Evolutionary conservation across 441 rosid genomes (phyloP).

Genomic region (Melastoma candidum): DNA sequence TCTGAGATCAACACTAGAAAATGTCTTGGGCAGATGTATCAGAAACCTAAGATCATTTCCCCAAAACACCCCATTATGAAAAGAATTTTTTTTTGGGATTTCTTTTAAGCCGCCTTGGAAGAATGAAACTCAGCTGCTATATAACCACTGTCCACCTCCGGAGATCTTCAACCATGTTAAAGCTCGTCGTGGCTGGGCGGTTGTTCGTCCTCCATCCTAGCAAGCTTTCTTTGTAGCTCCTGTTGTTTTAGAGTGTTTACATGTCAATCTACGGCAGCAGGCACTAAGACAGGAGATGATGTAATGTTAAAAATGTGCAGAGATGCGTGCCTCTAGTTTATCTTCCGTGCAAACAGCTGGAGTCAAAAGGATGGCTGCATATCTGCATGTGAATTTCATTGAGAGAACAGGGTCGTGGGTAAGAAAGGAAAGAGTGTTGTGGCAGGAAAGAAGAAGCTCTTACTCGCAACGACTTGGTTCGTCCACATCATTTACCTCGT

Average conservation of each 20-base stretch:
- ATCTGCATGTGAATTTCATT: conserved; percentile 27
- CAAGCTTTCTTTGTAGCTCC: conserved; percentile 73
- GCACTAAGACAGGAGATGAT: background rate
- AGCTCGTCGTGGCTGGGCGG: conserved; percentile 69
- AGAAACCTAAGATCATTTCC: too few relatives aligned
- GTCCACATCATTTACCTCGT: conserved; percentile 75
- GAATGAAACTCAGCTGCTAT: too few relatives aligned
- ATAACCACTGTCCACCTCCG: too few relatives aligned
- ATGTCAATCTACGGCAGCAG: too few relatives aligned
- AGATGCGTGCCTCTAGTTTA: conserved; percentile 49
- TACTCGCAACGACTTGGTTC: conserved; percentile 99
- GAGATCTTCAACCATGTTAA: conserved; percentile 10
- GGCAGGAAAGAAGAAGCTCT: conserved; percentile 15
- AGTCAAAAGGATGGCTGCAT: conserved; percentile 59
- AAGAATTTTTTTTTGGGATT: too few relatives aligned
- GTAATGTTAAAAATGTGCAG: background rate
- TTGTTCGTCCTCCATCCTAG: conserved; percentile 51
- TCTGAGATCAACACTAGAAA: too few relatives aligned
- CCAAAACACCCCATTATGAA: too few relatives aligned
- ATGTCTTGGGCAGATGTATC: too few relatives aligned
- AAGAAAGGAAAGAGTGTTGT: background rate
- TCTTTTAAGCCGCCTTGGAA: too few relatives aligned
- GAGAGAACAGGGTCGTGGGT: conserved; percentile 8
- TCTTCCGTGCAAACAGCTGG: conserved; percentile 76
- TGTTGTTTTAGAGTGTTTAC: conserved; percentile 11